These are phyloP conservation scores for Melampsora larici-populina DNA, from an alignment of 1,284 basidiomycete genomes.

Conservation along the genomic window DNA sequence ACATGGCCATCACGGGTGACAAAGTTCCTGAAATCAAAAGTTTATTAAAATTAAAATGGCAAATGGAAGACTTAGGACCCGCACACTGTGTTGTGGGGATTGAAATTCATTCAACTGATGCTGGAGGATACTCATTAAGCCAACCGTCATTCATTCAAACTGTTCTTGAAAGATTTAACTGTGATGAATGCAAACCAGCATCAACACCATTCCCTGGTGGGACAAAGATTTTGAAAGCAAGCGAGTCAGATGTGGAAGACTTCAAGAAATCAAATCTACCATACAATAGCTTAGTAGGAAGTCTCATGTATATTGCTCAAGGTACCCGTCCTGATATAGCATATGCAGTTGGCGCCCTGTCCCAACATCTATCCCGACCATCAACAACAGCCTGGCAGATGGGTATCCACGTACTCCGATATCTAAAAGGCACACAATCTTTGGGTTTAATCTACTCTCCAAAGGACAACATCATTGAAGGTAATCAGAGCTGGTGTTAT, in stretches of 20 bases:
- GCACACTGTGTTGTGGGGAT: too few species aligned
- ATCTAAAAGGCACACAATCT: neutral
- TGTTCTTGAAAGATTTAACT: too few species aligned
- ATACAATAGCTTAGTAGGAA: neutral
- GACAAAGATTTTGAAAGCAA: too few species aligned
- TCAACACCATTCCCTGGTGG: too few species aligned
- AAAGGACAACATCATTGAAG: neutral
- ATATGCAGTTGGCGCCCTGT: neutral
- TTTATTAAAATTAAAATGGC: neutral
- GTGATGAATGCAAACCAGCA: too few species aligned
- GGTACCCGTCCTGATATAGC: conserved; percentile 7
- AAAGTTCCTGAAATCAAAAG: conserved; percentile 14
- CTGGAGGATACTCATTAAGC: too few species aligned
- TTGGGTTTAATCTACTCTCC: too few species aligned
- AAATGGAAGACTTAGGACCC: conserved; percentile 24
- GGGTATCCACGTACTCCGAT: neutral
- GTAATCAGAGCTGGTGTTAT: neutral
- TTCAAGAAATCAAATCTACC: too few species aligned
- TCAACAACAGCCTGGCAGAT: neutral
- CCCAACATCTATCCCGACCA: conserved; percentile 9
- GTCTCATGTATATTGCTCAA: conserved; percentile 11
- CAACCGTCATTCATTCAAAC: too few species aligned
- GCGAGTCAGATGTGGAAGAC: too few species aligned
- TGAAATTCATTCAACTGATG: too few species aligned
- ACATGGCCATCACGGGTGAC: neutral